Base-by-base conservation (phyloP, 805 yeast genomes). In the Metschnikowia picachoensis region DNA sequence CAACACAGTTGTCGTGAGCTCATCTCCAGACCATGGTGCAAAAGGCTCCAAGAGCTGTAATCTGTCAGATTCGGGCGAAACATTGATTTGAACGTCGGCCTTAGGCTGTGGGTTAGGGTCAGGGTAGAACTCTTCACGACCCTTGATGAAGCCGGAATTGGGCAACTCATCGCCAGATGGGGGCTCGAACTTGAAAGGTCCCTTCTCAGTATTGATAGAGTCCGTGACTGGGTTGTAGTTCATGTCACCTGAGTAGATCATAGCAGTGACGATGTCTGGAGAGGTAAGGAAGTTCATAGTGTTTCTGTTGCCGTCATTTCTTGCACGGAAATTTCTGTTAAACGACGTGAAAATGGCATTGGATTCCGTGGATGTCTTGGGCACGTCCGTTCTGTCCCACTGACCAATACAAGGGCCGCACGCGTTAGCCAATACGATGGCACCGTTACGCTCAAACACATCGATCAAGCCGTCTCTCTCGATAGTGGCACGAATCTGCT, bases 351-450 rank as follows among this genome's bases (percentile, higher is more conserved):
- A 91, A 58, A 92, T 94, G 44, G 98, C 87, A 70, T 90, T 91
- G 59, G 76, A 76, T 53, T 83, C 89, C 43, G 75, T 73, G 7
- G 85, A 77, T 28, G 76, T 72, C 65, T 82, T 81, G 39, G 79
- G 67, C 37, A 87, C 79, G 64, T 87, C 95, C 55, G 79, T 77
- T 76, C 98, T 86, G 67, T 94, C 97, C 99, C 99, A 92, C 77
- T 92, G 99, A 48, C 99, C 99, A 65, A 92, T 92, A 76, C 99
- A 92, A 62, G 98, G 99, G 58, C 99, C 99, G 78, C 99, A 92
- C 16, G 99, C 99, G 67, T 92, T 92, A 44, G 98, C 97, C 58
- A 92, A 78, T 37, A 92, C 96, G 49, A 80, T 77, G 57, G 96
- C 99, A 50, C 98, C 98, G 60, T 83, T 85, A 45, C 85, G 81